Evolutionary conservation across 1,284 basidiomycete genomes (phyloP).

Genomic region (Papiliotrema laurentii): DNA sequence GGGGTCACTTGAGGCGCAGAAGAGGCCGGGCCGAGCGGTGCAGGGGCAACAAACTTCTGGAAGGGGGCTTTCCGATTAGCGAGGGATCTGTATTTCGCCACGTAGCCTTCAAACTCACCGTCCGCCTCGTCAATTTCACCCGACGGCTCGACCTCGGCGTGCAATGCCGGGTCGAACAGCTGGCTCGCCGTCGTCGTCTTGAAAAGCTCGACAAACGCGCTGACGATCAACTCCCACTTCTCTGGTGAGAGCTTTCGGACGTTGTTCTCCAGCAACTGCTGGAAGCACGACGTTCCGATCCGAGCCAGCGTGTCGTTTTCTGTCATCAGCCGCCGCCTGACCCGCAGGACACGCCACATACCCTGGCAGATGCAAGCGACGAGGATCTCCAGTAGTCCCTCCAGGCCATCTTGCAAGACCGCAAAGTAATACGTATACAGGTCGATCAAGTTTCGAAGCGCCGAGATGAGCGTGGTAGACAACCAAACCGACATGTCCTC

Average conservation of each 20-base stretch:
- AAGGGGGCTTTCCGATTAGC: slow-evolving; percentile 42
- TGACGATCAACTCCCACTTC: slow-evolving; percentile 88
- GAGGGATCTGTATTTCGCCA: slow-evolving; percentile 6
- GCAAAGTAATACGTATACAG: slow-evolving; percentile 96
- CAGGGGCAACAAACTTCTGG: slow-evolving; percentile 46
- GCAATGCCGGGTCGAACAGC: slow-evolving; percentile 84
- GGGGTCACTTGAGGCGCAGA: slow-evolving; percentile 21
- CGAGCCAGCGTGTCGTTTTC: slow-evolving; percentile 97
- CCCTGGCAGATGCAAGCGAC: slow-evolving; percentile 99
- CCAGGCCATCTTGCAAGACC: slow-evolving; percentile 81
- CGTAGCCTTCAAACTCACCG: slow-evolving; percentile 17
- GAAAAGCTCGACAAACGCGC: slow-evolving; percentile 93
- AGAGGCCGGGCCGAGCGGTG: slow-evolving; percentile 36
- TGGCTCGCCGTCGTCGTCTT: slow-evolving; percentile 96
- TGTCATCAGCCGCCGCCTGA: slow-evolving; percentile 39
- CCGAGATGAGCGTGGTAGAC: slow-evolving; percentile 98
- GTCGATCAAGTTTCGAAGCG: slow-evolving; percentile 89
- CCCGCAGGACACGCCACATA: slow-evolving; percentile 43
- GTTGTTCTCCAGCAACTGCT: slow-evolving; percentile 92
- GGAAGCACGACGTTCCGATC: slow-evolving; percentile 96
- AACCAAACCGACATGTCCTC: slow-evolving; percentile 99
- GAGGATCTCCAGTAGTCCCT: slow-evolving; percentile 85
- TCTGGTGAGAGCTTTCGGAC: slow-evolving; percentile 77
- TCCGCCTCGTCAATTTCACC: slow-evolving; percentile 55
- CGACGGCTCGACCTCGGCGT: slow-evolving; percentile 67